Conservation (phyloP, 352 stramenopile species). For the Phytopythium sindhum region DNA sequence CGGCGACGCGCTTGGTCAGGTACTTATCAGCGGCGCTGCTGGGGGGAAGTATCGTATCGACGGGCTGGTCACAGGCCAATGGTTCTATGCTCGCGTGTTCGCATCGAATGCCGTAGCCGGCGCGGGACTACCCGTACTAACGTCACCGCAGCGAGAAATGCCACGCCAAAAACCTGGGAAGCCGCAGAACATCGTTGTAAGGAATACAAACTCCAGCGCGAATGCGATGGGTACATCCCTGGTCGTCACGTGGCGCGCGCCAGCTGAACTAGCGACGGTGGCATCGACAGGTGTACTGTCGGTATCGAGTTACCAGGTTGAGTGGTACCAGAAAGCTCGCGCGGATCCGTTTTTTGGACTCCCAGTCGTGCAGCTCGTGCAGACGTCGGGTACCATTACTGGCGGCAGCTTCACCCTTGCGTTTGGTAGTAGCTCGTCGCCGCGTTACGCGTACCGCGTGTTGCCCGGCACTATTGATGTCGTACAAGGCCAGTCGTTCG, state of each 20-base stretch:
- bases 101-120: slow-evolving; percentile 61
- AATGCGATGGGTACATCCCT: slow-evolving; percentile 41
- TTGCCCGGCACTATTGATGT: slow-evolving; percentile 56
- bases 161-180: slow-evolving; percentile 50
- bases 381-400: slow-evolving; percentile 45
- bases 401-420: slow-evolving; percentile 61
- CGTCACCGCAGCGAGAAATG: slow-evolving; percentile 53
- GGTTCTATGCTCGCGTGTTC: slow-evolving; percentile 70
- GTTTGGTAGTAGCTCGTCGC: slow-evolving; percentile 36
- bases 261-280: slow-evolving; percentile 13
- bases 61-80: slow-evolving; percentile 38
- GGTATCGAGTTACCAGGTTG: slow-evolving; percentile 45
- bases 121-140: slow-evolving; percentile 35
- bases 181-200: slow-evolving; percentile 27
- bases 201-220: slow-evolving; percentile 29
- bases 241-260: slow-evolving; percentile 48
- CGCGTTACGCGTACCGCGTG: slow-evolving; percentile 25
- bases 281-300: slow-evolving; percentile 4
- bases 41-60: slow-evolving; percentile 44
- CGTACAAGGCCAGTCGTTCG: slow-evolving; percentile 43
- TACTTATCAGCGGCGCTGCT: slow-evolving; percentile 18
- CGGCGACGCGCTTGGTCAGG: slow-evolving; percentile 48
- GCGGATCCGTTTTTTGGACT: slow-evolving; percentile 58
- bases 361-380: slow-evolving; percentile 46
- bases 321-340: slow-evolving; percentile 66